Base-by-base conservation (phyloP, 108 stramenopile genomes). In the Nitzschia sp. region DNA sequence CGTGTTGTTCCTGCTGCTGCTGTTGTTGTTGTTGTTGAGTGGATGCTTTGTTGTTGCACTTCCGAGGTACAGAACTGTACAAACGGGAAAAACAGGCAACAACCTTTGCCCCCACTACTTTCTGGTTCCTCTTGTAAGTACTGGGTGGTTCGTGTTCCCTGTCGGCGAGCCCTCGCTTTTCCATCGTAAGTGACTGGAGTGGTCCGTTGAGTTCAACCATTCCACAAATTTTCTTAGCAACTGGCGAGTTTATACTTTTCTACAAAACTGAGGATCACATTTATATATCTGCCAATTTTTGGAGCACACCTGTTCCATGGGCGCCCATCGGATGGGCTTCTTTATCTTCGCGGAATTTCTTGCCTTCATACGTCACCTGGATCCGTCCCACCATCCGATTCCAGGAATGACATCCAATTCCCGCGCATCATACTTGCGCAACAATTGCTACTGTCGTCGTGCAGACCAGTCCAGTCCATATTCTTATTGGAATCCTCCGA, bases 11-110 rank as follows among this genome's bases (percentile, higher is more conserved):
- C 6, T 48, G 46, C 3, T 48, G 46, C 6, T 48, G 46, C 3
- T 17, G 46, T 48, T 48, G 46, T 15, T 48, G 46, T 48, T 48
- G 46, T 15, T 48, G 46, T 48, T 48, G 46, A 5, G 46, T 48
- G 46, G 46, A 48, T 48, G 46, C 46, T 48, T 15, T 48, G 14
- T 17, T 48, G n/a, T n/a, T 48, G 46, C 46, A 48, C 46, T 48
- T 34, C 29, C 29, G 29, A 34, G 29, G 29, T 34, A 34, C 29
- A 3, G 1, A 1, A 3, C 5, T 34, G 29, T 5, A 34, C 29
- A 34, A 34, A 34, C 29, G 46, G 14, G 3, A 43, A 43, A 12
- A 17, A 48, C 46, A 48, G n/a, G n/a, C n/a, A n/a, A 48, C 14
- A 6, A 48, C 46, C 12, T 43, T 9, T 48, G 14, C 17, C 46